Percentiles rank a stretch among this genome's conserved stretches.
Conservation (phyloP, 106 monocot species). For the Dendrobium officinale region DNA sequence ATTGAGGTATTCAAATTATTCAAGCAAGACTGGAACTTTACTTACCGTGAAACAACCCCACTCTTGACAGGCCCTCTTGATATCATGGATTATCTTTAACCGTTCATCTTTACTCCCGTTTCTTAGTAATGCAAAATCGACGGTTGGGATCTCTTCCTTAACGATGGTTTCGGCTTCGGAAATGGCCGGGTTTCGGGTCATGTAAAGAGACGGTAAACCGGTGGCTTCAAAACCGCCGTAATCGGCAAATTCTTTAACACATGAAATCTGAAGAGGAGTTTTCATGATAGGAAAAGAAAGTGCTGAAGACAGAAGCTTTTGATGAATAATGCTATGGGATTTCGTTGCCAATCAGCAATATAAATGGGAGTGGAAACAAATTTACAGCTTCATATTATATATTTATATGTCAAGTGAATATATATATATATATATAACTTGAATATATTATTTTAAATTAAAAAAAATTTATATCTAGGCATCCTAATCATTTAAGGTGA, state of each 20-base stretch:
- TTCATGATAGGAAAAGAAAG: too few relatives aligned
- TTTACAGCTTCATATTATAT: too few relatives aligned
- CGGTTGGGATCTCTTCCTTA: conserved; percentile 32
- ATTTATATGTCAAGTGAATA: too few relatives aligned
- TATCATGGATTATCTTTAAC: conserved; percentile 15
- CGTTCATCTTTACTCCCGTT: conserved; percentile 21
- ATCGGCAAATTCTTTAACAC: not conserved
- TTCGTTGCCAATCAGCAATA: too few relatives aligned
- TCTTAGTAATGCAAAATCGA: conserved; percentile 48
- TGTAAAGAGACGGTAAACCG: not conserved
- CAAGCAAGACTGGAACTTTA: too few relatives aligned
- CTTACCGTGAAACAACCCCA: conserved; percentile 85
- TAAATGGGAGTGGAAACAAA: too few relatives aligned
- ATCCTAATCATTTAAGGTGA: too few relatives aligned
- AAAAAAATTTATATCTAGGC: too few relatives aligned
- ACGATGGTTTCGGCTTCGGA: not conserved
- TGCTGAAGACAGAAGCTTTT: too few relatives aligned
- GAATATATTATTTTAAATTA: too few relatives aligned
- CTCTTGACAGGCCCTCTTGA: conserved; percentile 41
- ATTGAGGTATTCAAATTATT: not conserved
- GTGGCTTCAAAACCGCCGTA: not conserved
- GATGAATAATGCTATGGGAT: too few relatives aligned
- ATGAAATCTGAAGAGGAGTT: not conserved
- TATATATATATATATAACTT: too few relatives aligned
- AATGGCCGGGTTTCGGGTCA: not conserved